Conservation (phyloP, 2,329 filamentous ascomycete species). For the Capronia americana region DNA sequence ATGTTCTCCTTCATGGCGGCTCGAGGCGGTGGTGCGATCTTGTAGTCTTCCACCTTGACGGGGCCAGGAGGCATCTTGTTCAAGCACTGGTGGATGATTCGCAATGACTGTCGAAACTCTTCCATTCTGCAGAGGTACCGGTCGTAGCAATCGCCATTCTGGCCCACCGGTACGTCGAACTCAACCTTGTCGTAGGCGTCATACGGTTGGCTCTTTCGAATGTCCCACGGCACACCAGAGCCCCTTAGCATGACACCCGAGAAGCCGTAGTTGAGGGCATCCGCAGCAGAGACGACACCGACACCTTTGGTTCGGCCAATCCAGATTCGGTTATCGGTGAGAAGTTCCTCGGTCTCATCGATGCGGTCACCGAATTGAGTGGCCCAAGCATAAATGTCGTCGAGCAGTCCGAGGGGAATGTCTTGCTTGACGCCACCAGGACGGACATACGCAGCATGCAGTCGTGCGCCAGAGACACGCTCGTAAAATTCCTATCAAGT, state of each 20-base stretch:
- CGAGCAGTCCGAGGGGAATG: slow-evolving; percentile 87
- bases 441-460: slow-evolving; percentile 95
- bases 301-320: slow-evolving; percentile 89
- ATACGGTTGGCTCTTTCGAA: slow-evolving; percentile 96
- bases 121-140: slow-evolving; percentile 99
- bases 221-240: slow-evolving; percentile 93
- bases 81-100: slow-evolving; percentile 97
- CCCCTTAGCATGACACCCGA: slow-evolving; percentile 97
- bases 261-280: slow-evolving; percentile 97
- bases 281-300: slow-evolving; percentile 86
- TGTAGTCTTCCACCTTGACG: slow-evolving; percentile 97
- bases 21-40: slow-evolving; percentile 93
- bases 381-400: slow-evolving; percentile 99
- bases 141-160: slow-evolving; percentile 99
- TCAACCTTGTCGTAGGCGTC: slow-evolving; percentile 98
- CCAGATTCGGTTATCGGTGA: slow-evolving; percentile 99
- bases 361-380: slow-evolving; percentile 98
- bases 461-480: slow-evolving; percentile 95
- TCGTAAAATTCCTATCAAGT: slow-evolving; percentile 91
- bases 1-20: slow-evolving; percentile 99
- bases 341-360: slow-evolving; percentile 97
- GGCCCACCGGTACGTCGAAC: slow-evolving; percentile 94
- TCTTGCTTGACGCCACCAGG: slow-evolving; percentile 97
- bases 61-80: slow-evolving; percentile 98
- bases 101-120: slow-evolving; percentile 96